Percentiles rank a stretch among this genome's conserved stretches.
These are phyloP conservation scores for Agrostemma githago DNA, from an alignment of 148 eudicot species.

Conservation along the genomic window DNA sequence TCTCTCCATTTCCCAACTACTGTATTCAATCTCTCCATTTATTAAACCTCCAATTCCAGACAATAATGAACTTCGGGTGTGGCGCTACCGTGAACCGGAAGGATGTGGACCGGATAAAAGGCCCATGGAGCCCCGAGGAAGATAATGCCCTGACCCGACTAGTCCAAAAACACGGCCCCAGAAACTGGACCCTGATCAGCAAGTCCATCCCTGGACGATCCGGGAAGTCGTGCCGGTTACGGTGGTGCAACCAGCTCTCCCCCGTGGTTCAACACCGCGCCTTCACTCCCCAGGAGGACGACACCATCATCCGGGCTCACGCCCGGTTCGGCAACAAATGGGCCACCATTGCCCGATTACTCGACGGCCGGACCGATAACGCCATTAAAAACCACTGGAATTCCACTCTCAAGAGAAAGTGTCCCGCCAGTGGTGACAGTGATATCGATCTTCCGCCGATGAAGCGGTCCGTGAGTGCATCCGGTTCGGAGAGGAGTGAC, in stretches of 20 bases:
- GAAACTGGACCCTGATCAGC: constrained; percentile 86
- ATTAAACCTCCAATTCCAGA: no score
- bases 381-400: constrained; percentile 96
- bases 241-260: constrained; percentile 94
- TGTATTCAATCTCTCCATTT: background rate
- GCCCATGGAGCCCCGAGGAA: constrained; percentile 94
- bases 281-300: constrained; percentile 71
- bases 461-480: constrained; percentile 70
- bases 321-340: constrained; percentile 81
- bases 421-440: constrained; percentile 26
- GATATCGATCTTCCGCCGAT: constrained; percentile 32
- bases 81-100: constrained; percentile 1
- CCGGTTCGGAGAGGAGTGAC: constrained; percentile 73
- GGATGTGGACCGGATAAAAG: constrained; percentile 67
- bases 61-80: background rate
- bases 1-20: background rate
- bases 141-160: constrained; percentile 51
- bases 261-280: constrained; percentile 87
- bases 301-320: constrained; percentile 68
- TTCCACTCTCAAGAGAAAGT: constrained; percentile 66
- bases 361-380: constrained; percentile 79
- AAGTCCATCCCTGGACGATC: constrained; percentile 77
- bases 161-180: constrained; percentile 66
- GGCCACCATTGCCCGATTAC: constrained; percentile 82
- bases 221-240: constrained; percentile 73